Base-by-base conservation (phyloP, 129 eudicot species). In the Chrysanthemum lavandulifolium region DNA sequence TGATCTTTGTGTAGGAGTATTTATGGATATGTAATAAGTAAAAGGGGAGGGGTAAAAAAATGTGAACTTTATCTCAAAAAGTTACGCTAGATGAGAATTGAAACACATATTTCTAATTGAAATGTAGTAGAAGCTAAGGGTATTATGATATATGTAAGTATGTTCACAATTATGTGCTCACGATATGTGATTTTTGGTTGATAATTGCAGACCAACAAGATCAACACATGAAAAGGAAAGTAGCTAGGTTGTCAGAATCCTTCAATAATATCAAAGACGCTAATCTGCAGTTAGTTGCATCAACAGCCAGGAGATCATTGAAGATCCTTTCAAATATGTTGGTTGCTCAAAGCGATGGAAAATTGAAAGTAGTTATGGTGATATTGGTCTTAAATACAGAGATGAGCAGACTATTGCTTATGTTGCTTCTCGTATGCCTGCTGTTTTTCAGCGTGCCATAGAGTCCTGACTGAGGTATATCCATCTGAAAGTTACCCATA, bases 401-500 rank as follows among this genome's bases (percentile, higher is more conserved):
- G 97, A 95, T 43, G 97, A 88, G 40, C 86, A 95, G 65, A 80
- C 94, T 2, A 80, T 83, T 36, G 99, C 99, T 36, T 90, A 95
- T 79, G 94, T 95, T 51, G 97, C 99, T 67, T 81, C 97, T 52
- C 86, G 99, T 16, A 90, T 90, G 99, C 99, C 99, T 33, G 96
- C 99, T 1, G 97, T 95, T 49, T 90, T 69, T 81, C 91, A 50
- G 99, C 97, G 56, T 87, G 94, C 79, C 85, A 73, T 75, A 79
- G 99, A 66, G 84, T 90, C 52, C 96, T 95, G 15, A 77, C 75
- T 33, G 99, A 95, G 97, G 99, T 90, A 57, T 54, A 36, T 47
- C 14, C 9, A 13, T 55, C 60, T 45, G 65, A 72, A 23, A 5
- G 64, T 58, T 71, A 15, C 13, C 16, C 5, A 2, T 61, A 13